Conservation (phyloP, 2,329 filamentous ascomycete genomes). For the Chrysosphaeria jannelii region DNA sequence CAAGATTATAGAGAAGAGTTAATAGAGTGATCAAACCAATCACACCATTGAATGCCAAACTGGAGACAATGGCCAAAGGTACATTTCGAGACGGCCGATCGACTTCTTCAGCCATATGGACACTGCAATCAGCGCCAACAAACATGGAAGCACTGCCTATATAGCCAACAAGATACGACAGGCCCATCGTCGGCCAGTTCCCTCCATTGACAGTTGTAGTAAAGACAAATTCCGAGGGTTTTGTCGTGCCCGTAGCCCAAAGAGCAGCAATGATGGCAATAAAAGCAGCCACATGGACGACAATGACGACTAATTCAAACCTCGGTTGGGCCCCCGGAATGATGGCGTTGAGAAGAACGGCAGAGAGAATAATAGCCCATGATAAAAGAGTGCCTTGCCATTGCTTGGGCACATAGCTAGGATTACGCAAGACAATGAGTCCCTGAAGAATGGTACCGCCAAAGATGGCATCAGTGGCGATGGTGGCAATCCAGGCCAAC, state of each 20-base stretch:
- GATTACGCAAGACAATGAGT: slow-evolving; percentile 11
- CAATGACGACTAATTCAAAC: slow-evolving; percentile 17
- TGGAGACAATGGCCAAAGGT: slow-evolving; percentile 10
- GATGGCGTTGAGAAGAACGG: slow-evolving; percentile 18
- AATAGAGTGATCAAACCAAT: slow-evolving; percentile 10
- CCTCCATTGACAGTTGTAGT: slow-evolving; percentile 16
- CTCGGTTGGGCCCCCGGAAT: slow-evolving; percentile 14
- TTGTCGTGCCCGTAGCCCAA: slow-evolving; percentile 4
- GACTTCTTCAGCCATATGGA: slow-evolving; percentile 11
- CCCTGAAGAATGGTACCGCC: slow-evolving; percentile 16
- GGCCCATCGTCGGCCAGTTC: slow-evolving; percentile 14
- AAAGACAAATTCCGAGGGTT: slow-evolving; percentile 10
- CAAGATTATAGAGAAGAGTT: slow-evolving; percentile 9
- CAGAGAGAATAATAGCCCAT: slow-evolving; percentile 15
- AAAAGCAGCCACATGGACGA: slow-evolving; percentile 2
- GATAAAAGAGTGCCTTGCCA: slow-evolving; percentile 19
- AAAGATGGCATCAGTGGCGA: slow-evolving; percentile 12
- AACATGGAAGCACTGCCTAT: slow-evolving; percentile 11
- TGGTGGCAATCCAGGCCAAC: slow-evolving; percentile 13
- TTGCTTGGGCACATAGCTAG: slow-evolving; percentile 9
- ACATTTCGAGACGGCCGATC: slow-evolving; percentile 8
- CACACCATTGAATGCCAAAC: slow-evolving; percentile 8
- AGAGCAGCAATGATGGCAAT: slow-evolving; percentile 5
- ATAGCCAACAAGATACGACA: slow-evolving; percentile 15
- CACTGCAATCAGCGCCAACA: slow-evolving; percentile 8